phyloP scores from a whole-genome alignment of 163 green algal genomes.

The Coccomyxa subellipsoidea region DNA sequence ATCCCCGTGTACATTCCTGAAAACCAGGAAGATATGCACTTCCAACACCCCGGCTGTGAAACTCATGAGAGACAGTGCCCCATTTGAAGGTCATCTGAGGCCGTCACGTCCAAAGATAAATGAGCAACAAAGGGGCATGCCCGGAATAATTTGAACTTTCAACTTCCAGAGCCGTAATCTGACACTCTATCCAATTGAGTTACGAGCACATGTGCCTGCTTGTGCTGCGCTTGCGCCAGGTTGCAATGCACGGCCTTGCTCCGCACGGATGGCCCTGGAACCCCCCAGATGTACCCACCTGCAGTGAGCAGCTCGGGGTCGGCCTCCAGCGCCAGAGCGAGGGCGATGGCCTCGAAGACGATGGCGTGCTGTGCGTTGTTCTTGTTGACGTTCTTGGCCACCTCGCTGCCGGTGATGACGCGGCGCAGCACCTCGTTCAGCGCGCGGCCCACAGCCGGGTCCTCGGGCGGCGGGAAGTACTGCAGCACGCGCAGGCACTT shows the following conservation, averaged over 20 bases:
- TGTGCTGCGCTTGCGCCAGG: no score
- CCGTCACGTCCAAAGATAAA: no score
- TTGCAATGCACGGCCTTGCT: no score
- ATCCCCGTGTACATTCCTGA: no score
- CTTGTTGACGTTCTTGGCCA: slow-evolving; percentile 93
- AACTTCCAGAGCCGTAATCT: background rate
- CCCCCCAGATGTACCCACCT: no score
- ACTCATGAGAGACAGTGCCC: no score
- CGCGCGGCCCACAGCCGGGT: slow-evolving; percentile 43
- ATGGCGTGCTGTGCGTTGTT: slow-evolving; percentile 95
- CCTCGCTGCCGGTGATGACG: slow-evolving; percentile 61
- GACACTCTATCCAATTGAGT: slow-evolving; percentile 16
- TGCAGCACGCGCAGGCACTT: slow-evolving; percentile 90
- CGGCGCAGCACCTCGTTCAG: slow-evolving; percentile 63
- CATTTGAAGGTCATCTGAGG: no score
- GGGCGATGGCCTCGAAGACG: slow-evolving; percentile 91
- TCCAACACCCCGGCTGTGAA: no score
- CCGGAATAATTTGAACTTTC: slow-evolving; percentile 9
- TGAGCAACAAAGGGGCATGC: no score
- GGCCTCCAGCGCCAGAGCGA: slow-evolving; percentile 74
- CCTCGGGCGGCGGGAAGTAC: slow-evolving; percentile 90
- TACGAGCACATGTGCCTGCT: background rate
- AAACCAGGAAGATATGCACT: no score
- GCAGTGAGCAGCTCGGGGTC: slow-evolving; percentile 67
- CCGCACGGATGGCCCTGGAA: no score